Evolutionary conservation across 2,329 filamentous ascomycete genomes (phyloP).

Genomic region (Colletotrichum endophyticum): DNA sequence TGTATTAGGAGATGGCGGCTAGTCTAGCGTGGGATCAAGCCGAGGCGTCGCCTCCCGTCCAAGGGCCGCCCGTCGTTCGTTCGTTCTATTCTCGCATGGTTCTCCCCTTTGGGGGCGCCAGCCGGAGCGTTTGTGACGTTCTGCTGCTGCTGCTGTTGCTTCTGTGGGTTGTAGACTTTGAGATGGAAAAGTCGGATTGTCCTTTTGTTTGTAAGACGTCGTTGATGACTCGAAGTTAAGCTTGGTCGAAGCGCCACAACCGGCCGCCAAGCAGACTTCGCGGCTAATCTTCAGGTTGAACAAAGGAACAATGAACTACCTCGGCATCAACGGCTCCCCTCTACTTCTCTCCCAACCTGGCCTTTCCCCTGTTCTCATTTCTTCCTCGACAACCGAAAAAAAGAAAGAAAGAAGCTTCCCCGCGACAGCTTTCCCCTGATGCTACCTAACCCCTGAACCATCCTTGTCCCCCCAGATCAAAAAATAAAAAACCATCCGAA

Average conservation of each 20-base stretch:
- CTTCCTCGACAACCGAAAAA: not conserved
- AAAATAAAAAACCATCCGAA: not conserved
- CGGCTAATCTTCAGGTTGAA: not conserved
- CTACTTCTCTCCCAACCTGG: rapidly evolving
- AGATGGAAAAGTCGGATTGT: too few species aligned
- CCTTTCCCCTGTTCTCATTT: not conserved
- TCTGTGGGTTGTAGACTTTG: not conserved
- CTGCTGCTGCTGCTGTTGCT: not conserved
- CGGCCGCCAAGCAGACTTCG: not conserved
- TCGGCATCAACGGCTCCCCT: not conserved
- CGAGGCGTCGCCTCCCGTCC: not conserved
- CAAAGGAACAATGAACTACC: not conserved
- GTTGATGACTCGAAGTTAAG: not conserved
- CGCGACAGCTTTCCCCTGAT: not conserved
- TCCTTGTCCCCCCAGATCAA: not conserved
- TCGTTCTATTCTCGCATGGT: not conserved
- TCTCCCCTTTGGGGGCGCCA: not conserved
- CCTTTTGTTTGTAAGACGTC: not conserved
- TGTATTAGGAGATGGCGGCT: not conserved
- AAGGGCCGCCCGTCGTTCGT: not conserved
- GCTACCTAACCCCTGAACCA: not conserved
- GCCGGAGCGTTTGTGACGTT: not conserved
- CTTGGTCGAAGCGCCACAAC: not conserved
- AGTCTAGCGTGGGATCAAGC: not conserved
- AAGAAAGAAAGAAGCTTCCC: not conserved